Evolutionary conservation across 345 rosid species (phyloP).

Genomic region (Triadica sebifera): DNA sequence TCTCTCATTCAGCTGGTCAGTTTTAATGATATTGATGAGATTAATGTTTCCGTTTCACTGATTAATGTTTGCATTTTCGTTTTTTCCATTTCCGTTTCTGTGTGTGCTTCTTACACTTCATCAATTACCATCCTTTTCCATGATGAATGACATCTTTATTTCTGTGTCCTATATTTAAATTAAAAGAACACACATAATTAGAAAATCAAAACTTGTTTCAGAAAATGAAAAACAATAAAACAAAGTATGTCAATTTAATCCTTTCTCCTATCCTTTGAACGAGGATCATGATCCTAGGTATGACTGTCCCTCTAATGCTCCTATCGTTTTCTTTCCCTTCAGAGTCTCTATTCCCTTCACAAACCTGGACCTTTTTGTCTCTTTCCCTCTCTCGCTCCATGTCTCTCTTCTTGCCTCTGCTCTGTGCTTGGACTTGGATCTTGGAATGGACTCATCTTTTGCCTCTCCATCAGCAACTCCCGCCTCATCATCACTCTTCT

Average conservation of each 20-base stretch:
- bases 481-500: conserved; percentile 63
- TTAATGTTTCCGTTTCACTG: too few species aligned
- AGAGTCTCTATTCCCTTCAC: conserved; percentile 72
- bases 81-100: too few species aligned
- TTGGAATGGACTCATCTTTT: conserved; percentile 45
- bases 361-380: conserved; percentile 42
- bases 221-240: background rate
- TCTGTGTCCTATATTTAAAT: conserved; percentile 42
- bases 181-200: conserved; percentile 1
- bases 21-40: too few species aligned
- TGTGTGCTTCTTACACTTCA: too few species aligned
- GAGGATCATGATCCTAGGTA: conserved; percentile 62
- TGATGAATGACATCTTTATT: conserved; percentile 69
- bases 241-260: conserved; percentile 30
- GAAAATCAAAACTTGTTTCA: conserved; percentile 13
- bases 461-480: conserved; percentile 44
- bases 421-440: conserved; percentile 52
- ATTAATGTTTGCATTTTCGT: too few species aligned
- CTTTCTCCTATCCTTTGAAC: conserved; percentile 65
- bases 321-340: conserved; percentile 72
- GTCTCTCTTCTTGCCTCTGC: conserved; percentile 66
- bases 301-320: conserved; percentile 65
- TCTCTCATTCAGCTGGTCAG: too few species aligned
- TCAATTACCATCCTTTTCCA: too few species aligned
- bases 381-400: conserved; percentile 49